Base-by-base conservation (phyloP, 1,284 basidiomycete genomes). In the Coniophora puteana region DNA sequence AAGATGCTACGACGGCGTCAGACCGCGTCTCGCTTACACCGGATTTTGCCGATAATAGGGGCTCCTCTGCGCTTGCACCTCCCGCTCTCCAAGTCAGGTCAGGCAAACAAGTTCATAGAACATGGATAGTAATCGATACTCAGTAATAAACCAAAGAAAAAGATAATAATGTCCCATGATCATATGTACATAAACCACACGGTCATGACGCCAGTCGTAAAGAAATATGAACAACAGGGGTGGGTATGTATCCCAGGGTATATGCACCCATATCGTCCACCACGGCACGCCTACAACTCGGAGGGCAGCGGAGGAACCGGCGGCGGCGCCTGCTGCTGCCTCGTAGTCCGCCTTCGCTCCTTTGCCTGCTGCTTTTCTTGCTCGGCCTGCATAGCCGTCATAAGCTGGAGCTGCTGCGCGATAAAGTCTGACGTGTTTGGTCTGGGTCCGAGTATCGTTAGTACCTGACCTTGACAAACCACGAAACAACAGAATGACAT, bases 361-460 rank as follows among this genome's bases (percentile, higher is more conserved):
- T 65, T 64, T 43, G 80, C 76, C 52, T 77, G 76, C 23, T 76
- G 72, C 14, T 77, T 74, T 46, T 77, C 84, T 49, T 83, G 81
- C 56, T 90, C 86, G 2, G 78, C 80, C 54, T 85, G 83, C 71
- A 89, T 78, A 23, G 78, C 74, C 22, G 71, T 69, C 71, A 85
- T 80, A 30, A 89, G 87, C 51, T 86, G 79, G 51, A 93, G 65
- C 51, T 95, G 93, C 56, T 93, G 90, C 1, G 85, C 76, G 49
- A 96, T 83, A 60, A 96, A 96, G 44, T 95, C 93, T 25, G 80
- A 78, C 7, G 92, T 93, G 22, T 83, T 80, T 13, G 83, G 72
- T 53, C 90, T 34, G 44, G 30, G 38, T 17, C 8, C 13, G 18
- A 14, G 5, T n/a, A 29, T 39, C 18, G 42, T 43, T 25, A 43